Evolutionary conservation across 2,329 filamentous ascomycete species (phyloP), one percentile per base, ranked within the genome.

Genomic region (Talaromyces sp.): DNA sequence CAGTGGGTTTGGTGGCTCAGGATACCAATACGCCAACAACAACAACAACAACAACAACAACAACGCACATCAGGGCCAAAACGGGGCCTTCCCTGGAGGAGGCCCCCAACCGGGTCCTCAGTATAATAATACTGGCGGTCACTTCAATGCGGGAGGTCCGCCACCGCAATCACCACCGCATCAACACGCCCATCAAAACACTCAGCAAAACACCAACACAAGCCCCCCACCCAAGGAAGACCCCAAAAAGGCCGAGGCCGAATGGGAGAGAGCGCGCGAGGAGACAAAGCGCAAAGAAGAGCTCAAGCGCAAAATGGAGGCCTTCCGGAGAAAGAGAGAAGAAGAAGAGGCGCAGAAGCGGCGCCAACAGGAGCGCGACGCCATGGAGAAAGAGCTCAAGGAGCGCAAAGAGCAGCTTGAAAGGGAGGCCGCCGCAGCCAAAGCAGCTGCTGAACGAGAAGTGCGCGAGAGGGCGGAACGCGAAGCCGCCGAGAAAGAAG

Each of bases 401-500:
- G 73, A 77, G 64, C 74, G 74, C 34, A 73, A 73, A 50, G 75
- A 77, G 64, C 75, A 77, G 60, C 68, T 76, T 18, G 76, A 77
- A 51, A 67, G 64, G 47, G 69, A 72, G 60, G 68, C 68, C 4
- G 68, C 69, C 1, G 68, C 68, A 36, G 68, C 69, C 34, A 67
- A 66, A 53, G 69, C 69, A 28, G 68, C 68, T 2, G 65, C 65
- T 16, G 66, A 66, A 61, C 63, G 65, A 51, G 66, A 64, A 28
- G 61, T 64, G 33, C 66, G 66, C 18, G 68, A 64, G 56, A 57
- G 52, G 55, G 59, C 59, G 2, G 62, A 57, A 9, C 53, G 47
- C 47, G 61, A 63, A 52, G 62, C 62, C 9, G 59, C 62, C 9
- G 61, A 51, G 65, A 62, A 65, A 8, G 30, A 53, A 8, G 59